A percentile compares a stretch with the other conserved stretches of the same genome.
Conservation (phyloP, 228 moss, liverwort and hornwort species). For the Sphagnum magellanicum region DNA sequence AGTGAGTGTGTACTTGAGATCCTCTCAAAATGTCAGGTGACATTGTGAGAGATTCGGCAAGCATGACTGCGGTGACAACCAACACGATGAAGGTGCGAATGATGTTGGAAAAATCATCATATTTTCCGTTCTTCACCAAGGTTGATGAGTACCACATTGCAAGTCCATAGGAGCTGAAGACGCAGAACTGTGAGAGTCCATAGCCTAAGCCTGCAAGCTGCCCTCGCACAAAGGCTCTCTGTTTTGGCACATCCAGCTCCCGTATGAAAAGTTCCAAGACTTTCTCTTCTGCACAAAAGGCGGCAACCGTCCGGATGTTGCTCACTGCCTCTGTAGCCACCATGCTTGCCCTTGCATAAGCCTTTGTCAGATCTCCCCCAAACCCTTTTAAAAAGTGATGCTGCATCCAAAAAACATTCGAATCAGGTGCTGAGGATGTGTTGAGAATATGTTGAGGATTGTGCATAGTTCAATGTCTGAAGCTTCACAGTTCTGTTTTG, state of each 20-base stretch:
- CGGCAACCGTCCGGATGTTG: constrained; percentile 92
- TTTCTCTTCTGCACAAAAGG: constrained; percentile 87
- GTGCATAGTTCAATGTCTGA: too few relatives aligned
- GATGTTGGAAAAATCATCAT: constrained; percentile 66
- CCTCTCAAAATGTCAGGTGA: constrained; percentile 87
- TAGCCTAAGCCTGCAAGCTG: constrained; percentile 81
- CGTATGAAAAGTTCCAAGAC: constrained; percentile 64
- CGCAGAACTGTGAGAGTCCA: constrained; percentile 77
- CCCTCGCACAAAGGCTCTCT: constrained; percentile 56
- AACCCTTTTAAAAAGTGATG: constrained; percentile 88
- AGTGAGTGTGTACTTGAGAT: constrained; percentile 25
- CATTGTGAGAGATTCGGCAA: constrained; percentile 91
- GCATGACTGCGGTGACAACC: constrained; percentile 85
- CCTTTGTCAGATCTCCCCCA: constrained; percentile 71
- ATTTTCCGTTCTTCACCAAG: constrained; percentile 57
- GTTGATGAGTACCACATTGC: constrained; percentile 92
- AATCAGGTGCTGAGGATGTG: too few relatives aligned
- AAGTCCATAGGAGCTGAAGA: constrained; percentile 90
- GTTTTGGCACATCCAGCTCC: constrained; percentile 63
- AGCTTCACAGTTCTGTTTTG: too few relatives aligned
- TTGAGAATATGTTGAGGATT: too few relatives aligned
- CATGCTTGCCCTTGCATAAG: constrained; percentile 69
- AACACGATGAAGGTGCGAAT: constrained; percentile 88
- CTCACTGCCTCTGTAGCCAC: constrained; percentile 84
- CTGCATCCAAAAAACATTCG: constrained; percentile 19